These are phyloP conservation scores for Phyllosticta citribraziliensis DNA, from an alignment of 2,329 filamentous ascomycete species.

Conservation along the genomic window DNA sequence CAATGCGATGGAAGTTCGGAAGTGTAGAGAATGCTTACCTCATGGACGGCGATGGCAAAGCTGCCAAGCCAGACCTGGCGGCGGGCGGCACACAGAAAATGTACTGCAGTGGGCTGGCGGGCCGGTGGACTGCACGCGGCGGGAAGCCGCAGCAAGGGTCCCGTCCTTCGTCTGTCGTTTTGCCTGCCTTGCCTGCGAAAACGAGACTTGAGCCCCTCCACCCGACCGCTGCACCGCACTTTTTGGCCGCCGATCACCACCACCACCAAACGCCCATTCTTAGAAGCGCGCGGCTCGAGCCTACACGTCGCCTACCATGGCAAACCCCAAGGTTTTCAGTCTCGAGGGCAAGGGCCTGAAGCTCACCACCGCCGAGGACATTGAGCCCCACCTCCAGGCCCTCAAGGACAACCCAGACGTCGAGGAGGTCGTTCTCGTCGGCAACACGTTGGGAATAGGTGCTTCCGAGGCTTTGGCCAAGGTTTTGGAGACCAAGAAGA, in stretches of 20 bases:
- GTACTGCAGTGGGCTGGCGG: too few relatives aligned
- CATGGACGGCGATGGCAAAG: constrained; percentile 2
- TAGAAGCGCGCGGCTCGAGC: constrained; percentile 2
- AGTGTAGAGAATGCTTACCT: constrained; percentile 6
- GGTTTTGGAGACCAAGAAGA: constrained; percentile 75
- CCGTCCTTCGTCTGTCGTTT: not conserved
- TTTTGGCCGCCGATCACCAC: constrained; percentile 1
- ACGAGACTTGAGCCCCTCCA: constrained; percentile 9
- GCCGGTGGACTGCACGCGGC: not conserved
- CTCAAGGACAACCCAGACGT: constrained; percentile 63
- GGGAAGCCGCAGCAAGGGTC: not conserved
- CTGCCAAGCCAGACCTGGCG: not conserved
- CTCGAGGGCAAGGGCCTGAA: constrained; percentile 88
- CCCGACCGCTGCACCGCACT: not conserved
- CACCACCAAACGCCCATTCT: not conserved
- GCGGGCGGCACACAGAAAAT: not conserved
- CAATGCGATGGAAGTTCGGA: not conserved
- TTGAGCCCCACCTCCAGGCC: constrained; percentile 71
- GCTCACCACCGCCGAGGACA: constrained; percentile 78
- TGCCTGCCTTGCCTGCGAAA: not conserved
- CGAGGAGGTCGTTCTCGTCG: constrained; percentile 76
- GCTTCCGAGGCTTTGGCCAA: constrained; percentile 79
- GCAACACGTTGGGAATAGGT: constrained; percentile 86
- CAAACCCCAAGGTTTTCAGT: constrained; percentile 61
- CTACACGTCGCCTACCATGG: constrained; percentile 37